Percentiles rank a stretch among this genome's conserved stretches.
These are phyloP conservation scores for Acanthamoeba pearcei DNA, from an alignment of 208 protist species.

Conservation along the genomic window DNA sequence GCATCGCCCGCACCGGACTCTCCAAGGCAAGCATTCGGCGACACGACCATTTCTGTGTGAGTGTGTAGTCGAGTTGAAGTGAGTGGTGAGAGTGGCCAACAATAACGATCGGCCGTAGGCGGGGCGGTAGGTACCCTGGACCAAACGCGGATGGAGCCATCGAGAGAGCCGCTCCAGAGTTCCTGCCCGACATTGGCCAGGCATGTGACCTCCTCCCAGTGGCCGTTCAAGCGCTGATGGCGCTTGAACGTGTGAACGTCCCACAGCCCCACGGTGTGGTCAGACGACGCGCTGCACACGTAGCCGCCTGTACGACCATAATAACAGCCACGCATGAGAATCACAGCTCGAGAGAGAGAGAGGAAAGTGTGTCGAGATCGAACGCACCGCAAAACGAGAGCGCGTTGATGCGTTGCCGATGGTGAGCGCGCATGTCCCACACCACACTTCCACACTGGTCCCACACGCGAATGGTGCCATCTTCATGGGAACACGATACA, in stretches of 20 bases:
- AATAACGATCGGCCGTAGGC: not conserved
- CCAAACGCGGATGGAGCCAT: constrained; percentile 58
- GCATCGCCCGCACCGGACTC: constrained; percentile 46
- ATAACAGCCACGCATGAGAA: not conserved
- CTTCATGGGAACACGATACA: not conserved
- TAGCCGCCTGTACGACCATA: not conserved
- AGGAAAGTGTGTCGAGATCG: too few relatives aligned
- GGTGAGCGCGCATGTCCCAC: constrained; percentile 67
- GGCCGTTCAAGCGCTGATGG: not conserved
- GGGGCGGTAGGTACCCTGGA: constrained; percentile 40
- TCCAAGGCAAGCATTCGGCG: constrained; percentile 56
- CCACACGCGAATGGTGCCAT: constrained; percentile 61
- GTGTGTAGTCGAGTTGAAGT: not conserved
- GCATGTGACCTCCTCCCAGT: constrained; percentile 70
- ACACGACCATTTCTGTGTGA: constrained; percentile 43
- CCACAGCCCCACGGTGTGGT: constrained; percentile 19
- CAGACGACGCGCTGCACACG: constrained; percentile 48
- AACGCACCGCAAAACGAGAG: constrained; percentile 15
- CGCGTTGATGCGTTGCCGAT: constrained; percentile 44
- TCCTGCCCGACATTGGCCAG: constrained; percentile 21
- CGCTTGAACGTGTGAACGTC: constrained; percentile 38
- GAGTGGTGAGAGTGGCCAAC: not conserved
- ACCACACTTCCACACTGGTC: constrained; percentile 2
- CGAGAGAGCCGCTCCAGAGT: constrained; percentile 66
- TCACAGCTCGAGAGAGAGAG: not conserved